Percentiles rank a stretch among this genome's conserved stretches.
phyloP scores from a whole-genome alignment of 1,284 basidiomycete species.

The Schizophyllum amplum region DNA sequence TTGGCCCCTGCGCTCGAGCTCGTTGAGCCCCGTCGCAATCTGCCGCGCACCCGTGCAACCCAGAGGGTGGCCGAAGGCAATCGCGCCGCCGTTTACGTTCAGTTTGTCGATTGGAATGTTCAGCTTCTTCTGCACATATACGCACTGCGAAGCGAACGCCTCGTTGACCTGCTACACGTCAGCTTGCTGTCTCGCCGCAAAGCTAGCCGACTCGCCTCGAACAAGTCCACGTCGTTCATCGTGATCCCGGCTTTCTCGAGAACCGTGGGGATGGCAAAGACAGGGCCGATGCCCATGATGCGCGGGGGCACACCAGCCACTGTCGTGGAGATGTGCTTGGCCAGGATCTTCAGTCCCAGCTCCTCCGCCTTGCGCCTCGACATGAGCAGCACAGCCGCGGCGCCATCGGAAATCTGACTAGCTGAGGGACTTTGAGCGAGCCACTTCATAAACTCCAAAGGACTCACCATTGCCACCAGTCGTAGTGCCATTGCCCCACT shows the following conservation, averaged over 20 bases:
- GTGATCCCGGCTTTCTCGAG: constrained; percentile 58
- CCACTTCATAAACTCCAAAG: constrained; percentile 18
- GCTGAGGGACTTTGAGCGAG: constrained; percentile 24
- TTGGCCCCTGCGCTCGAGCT: constrained; percentile 72
- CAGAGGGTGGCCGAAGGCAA: constrained; percentile 84
- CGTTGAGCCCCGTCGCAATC: constrained; percentile 82
- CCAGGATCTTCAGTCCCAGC: constrained; percentile 67
- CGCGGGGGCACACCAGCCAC: constrained; percentile 68
- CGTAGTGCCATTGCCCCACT: constrained; percentile 73
- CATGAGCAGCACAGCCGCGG: constrained; percentile 83
- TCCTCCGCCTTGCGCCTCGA: constrained; percentile 77
- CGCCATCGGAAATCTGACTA: constrained; percentile 83
- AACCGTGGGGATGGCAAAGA: constrained; percentile 63
- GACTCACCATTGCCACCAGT: constrained; percentile 83
- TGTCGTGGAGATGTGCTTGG: constrained; percentile 70
- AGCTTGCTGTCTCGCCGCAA: neutral
- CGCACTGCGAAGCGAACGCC: constrained; percentile 84
- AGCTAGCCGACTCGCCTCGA: constrained; percentile 44
- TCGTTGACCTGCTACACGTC: constrained; percentile 70
- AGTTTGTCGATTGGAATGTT: constrained; percentile 59
- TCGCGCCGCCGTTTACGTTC: constrained; percentile 88
- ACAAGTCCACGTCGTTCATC: constrained; percentile 72
- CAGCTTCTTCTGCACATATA: constrained; percentile 74
- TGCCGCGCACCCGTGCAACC: constrained; percentile 86
- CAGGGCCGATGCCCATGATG: constrained; percentile 82